Conservation (phyloP, 495 filamentous ascomycete genomes). For the Patellaria atrata region DNA sequence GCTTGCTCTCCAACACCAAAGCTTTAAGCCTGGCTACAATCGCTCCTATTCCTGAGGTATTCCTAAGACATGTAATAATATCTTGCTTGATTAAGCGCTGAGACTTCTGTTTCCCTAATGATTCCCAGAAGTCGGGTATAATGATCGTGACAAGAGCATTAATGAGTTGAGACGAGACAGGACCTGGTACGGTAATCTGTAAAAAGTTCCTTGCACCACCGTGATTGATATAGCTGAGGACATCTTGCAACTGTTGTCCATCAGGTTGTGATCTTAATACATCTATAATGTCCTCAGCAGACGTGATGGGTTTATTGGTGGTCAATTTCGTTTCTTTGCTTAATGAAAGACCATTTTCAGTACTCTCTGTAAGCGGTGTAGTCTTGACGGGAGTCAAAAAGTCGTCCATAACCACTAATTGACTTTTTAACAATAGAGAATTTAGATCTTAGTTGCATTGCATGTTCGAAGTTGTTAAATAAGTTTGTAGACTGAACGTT, state of each 20-base stretch:
- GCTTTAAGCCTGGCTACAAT: constrained; percentile 47
- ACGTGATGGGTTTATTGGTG: constrained; percentile 9
- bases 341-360: constrained; percentile 12
- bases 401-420: too few relatives aligned
- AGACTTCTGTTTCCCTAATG: constrained; percentile 31
- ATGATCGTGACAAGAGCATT: constrained; percentile 53
- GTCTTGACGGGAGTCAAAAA: constrained; percentile 24
- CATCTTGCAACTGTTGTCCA: too few relatives aligned
- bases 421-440: too few relatives aligned
- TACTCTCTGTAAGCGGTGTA: too few relatives aligned
- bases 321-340: neutral
- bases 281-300: constrained; percentile 46
- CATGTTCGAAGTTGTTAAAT: too few relatives aligned
- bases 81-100: too few relatives aligned
- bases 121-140: constrained; percentile 61
- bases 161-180: constrained; percentile 53
- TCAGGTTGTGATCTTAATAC: constrained; percentile 51
- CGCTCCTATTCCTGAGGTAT: constrained; percentile 56
- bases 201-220: too few relatives aligned
- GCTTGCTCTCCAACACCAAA: constrained; percentile 30
- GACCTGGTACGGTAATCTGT: constrained; percentile 48
- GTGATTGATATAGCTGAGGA: too few relatives aligned
- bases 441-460: too few relatives aligned
- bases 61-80: constrained; percentile 57
- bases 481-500: too few relatives aligned